phyloP scores from a whole-genome alignment of 1,284 basidiomycete genomes.

The Cryptococcus maquisensis region DNA sequence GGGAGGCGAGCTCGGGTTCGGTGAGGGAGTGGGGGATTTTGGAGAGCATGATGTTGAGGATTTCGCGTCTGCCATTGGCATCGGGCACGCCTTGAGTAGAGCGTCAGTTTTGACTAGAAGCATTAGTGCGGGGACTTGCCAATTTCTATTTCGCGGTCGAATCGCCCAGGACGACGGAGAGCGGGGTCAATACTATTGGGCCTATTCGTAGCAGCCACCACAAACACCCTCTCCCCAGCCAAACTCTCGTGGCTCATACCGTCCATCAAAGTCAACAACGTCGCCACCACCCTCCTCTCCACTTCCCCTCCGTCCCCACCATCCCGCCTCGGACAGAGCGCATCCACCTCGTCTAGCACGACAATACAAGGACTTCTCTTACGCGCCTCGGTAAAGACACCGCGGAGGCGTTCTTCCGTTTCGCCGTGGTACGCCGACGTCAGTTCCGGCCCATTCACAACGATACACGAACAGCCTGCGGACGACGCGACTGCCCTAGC shows the following conservation, averaged over 20 bases:
- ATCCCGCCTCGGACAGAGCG: slow-evolving; percentile 83
- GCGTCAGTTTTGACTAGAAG: not conserved
- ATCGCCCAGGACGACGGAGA: slow-evolving; percentile 84
- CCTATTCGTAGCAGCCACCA: slow-evolving; percentile 95
- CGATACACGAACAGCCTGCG: slow-evolving; percentile 74
- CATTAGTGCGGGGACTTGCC: slow-evolving; percentile 54
- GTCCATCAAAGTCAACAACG: slow-evolving; percentile 89
- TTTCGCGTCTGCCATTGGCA: slow-evolving; percentile 71
- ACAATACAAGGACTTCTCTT: slow-evolving; percentile 82
- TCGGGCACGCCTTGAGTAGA: slow-evolving; percentile 74
- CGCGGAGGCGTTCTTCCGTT: slow-evolving; percentile 84
- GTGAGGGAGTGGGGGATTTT: slow-evolving; percentile 74
- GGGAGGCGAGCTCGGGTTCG: slow-evolving; percentile 57
- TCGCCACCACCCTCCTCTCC: slow-evolving; percentile 92
- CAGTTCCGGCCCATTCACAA: slow-evolving; percentile 92
- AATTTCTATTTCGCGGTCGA: slow-evolving; percentile 96
- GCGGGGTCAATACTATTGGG: slow-evolving; percentile 98
- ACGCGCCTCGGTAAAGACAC: slow-evolving; percentile 81
- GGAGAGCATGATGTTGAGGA: slow-evolving; percentile 73
- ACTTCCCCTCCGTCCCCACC: slow-evolving; percentile 84
- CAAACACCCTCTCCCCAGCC: slow-evolving; percentile 65
- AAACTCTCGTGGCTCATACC: slow-evolving; percentile 66
- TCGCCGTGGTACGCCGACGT: slow-evolving; percentile 95
- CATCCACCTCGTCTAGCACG: slow-evolving; percentile 95
- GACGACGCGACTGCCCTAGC: slow-evolving; percentile 78